Evolutionary conservation across 257 asterid species (phyloP), one percentile per base, ranked within the genome.

Genomic region (Phtheirospermum japonicum): DNA sequence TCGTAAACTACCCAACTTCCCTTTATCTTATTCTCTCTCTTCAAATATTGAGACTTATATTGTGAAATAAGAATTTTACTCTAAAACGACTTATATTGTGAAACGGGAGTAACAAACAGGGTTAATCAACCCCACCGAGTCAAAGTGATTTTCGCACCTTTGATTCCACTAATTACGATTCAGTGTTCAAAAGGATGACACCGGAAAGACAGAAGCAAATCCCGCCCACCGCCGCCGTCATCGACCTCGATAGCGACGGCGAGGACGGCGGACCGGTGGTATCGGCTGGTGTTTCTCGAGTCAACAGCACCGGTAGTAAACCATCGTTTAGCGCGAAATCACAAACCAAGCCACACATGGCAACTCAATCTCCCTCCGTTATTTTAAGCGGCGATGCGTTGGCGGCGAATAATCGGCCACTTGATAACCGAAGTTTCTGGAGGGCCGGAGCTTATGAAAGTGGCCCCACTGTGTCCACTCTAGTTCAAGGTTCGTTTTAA

Each of bases 381-480:
- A 31, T 45, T 51, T 32, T 20, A 30, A 23, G 16, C 16, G 70
- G 70, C 46, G 77, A 39, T 19, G 71, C 61, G 40, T 58, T 69
- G 57, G 74, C 36, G 43, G 53, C 69, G 63, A 66, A 40, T 66
- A 33, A 67, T 64, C 74, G 8, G 62, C 84, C 82, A 9, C 76
- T 79, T 20, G 85, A 78, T 0, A 79, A 74, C 46, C 86, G 95
- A 45, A 85, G 98, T 77, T 91, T 91, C 86, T 91, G 98, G 98
- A 91, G 79, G 73, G 96, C 98, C 11, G 98, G 98, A 16, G 86
- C 68, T 48, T 81, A 71, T 64, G 94, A 80, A 72, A 74, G 81
- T 68, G 88, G 76, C 34, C 71, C 82, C 16, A 57, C 67, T 18
- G 74, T 53, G 30, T 69, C 85, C 14, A 50, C 73, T 68, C 42